Percentiles rank a stretch among this genome's conserved stretches.
phyloP scores from a whole-genome alignment of 768 basidiomycete species.

The Russula virescens region DNA sequence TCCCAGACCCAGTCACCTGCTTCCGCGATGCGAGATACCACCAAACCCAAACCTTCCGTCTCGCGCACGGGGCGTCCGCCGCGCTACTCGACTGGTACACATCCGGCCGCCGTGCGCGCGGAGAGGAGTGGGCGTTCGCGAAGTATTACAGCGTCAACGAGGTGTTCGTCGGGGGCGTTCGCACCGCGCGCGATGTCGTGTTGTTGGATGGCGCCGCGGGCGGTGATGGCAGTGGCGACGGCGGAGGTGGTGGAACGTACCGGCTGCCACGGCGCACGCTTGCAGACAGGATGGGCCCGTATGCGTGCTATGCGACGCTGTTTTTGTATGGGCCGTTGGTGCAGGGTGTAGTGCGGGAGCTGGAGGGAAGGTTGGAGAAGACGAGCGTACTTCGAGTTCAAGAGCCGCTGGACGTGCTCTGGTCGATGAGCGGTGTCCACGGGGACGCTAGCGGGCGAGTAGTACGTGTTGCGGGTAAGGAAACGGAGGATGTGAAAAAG shows the following conservation, averaged over 20 bases:
- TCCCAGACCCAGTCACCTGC: constrained; percentile 92
- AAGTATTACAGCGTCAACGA: constrained; percentile 84
- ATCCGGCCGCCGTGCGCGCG: constrained; percentile 73
- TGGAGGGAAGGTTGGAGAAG: constrained; percentile 45
- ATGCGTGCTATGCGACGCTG: constrained; percentile 85
- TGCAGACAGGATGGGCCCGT: constrained; percentile 62
- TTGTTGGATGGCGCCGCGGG: constrained; percentile 48
- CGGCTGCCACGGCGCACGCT: constrained; percentile 43
- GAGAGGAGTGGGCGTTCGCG: constrained; percentile 88
- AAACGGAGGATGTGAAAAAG: constrained; percentile 65
- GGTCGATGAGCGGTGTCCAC: constrained; percentile 68
- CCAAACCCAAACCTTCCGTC: constrained; percentile 74
- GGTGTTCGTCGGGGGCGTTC: constrained; percentile 56
- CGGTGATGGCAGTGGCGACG: not conserved
- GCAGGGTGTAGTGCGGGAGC: constrained; percentile 39
- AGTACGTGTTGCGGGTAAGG: constrained; percentile 67
- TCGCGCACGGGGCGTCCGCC: constrained; percentile 54
- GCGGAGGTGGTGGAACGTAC: not conserved
- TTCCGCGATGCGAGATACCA: constrained; percentile 79
- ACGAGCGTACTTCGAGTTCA: constrained; percentile 57
- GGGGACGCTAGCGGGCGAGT: constrained; percentile 45
- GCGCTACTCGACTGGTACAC: constrained; percentile 90
- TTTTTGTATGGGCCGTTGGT: constrained; percentile 70
- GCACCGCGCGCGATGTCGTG: constrained; percentile 71
- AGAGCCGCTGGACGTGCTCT: constrained; percentile 59